These are phyloP conservation scores for Russula sp. DNA, from an alignment of 768 basidiomycete genomes.

Conservation along the genomic window DNA sequence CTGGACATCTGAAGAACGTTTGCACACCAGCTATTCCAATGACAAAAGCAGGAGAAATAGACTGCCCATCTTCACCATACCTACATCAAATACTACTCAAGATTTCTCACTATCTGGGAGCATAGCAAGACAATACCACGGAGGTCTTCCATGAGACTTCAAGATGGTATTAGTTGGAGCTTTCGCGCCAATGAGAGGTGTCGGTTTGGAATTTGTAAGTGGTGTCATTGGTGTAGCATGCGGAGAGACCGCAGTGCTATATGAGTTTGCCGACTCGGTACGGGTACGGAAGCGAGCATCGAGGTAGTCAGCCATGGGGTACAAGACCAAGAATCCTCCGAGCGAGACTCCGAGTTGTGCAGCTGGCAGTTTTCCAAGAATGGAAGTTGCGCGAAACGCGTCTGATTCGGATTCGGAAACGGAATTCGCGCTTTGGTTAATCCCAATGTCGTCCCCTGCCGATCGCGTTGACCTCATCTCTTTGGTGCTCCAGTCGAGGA, in stretches of 20 bases:
- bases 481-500: constrained; percentile 75
- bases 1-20: neutral
- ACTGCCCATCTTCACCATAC: constrained; percentile 71
- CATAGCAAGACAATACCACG: constrained; percentile 47
- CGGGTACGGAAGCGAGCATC: neutral
- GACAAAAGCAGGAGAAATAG: constrained; percentile 70
- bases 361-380: neutral
- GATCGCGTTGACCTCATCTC: constrained; percentile 46
- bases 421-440: neutral
- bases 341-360: no score
- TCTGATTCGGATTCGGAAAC: neutral
- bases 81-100: constrained; percentile 31
- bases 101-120: constrained; percentile 9
- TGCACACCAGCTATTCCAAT: constrained; percentile 68
- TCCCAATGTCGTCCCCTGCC: constrained; percentile 9
- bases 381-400: constrained; percentile 10
- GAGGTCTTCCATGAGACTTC: constrained; percentile 78
- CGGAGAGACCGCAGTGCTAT: constrained; percentile 7
- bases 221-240: constrained; percentile 16
- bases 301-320: constrained; percentile 10
- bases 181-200: constrained; percentile 16
- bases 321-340: neutral
- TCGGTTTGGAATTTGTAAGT: neutral
- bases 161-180: constrained; percentile 67
- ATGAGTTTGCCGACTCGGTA: constrained; percentile 3